Evolutionary conservation across 352 stramenopile genomes (phyloP), one percentile per base, ranked within the genome.

Genomic region (Detonula confervacea): DNA sequence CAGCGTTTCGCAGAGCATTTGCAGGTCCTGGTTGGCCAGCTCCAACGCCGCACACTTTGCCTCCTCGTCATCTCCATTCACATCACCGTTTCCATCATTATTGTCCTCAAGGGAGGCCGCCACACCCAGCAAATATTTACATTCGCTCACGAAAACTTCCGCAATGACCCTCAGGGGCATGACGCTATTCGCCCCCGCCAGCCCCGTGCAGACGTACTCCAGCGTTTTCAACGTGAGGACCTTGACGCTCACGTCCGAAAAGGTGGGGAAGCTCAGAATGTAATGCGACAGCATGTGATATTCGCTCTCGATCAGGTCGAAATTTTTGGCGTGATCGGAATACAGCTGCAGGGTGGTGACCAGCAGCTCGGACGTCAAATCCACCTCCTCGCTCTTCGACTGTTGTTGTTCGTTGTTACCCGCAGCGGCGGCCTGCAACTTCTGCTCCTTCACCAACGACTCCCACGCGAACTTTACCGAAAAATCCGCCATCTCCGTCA

Each of bases 271-370:
- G 12, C 80, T 62, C 22, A 93, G 64, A 25, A 95, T 73, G 54
- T 91, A 94, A 47, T 92, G 79, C 0, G 80, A 87, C 1, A 95
- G 67, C 64, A 90, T 87, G 74, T 90, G 69, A 65, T 89, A 88
- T 56, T 84, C 64, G 2, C 73, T 82, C 78, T 95, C 90, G n/a
- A 95, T 84, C 11, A 92, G 71, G 27, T 87, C 78, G 66, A 93
- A 95, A 68, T 95, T 95, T 30, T 84, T 79, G 33, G 89, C 69
- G 61, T 95, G 89, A 64, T 93, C 87, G 0, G 89, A 93, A 66
- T 93, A 95, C 1, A 95, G 47, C 55, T 93, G 88, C 6, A 95
- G 71, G 16, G 76, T 90, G 9, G 83, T 79, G 16, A 92, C 77
- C 6, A 94, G 71, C 5, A 95, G 69, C 77, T 93, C 90, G 25